Base-by-base conservation (phyloP, 1,284 basidiomycete species). In the Spongispora temasekensis region DNA sequence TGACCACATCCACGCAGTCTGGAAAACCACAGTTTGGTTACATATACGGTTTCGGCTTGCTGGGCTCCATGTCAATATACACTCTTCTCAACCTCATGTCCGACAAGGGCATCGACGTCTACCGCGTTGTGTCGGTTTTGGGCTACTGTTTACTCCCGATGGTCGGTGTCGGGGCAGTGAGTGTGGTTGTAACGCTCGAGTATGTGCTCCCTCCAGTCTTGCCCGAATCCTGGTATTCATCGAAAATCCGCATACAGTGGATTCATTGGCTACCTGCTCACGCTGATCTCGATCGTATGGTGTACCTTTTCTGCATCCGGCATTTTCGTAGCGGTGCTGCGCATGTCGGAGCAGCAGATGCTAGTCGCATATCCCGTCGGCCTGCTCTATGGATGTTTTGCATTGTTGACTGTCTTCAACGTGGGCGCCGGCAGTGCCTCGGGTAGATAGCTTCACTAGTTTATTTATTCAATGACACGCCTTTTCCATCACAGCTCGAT, bases 11-110 rank as follows among this genome's bases (percentile, higher is more conserved):
- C 30, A 0, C 0, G 53, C 37, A 98, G 95, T 95, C 95, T 17
- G 97, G 97, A 64, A 98, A 98, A 81, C 94, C 95, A 9, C 97
- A 98, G 75, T 99, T 99, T 77, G 95, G 94, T 31, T 98, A 98
- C 77, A 98, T 99, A 66, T 99, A 99, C 76, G 97, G 97, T 55
- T 94, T 99, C 63, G 97, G 93, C 53, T 84, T 98, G 15, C 86
- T 99, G 67, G 97, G 97, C 56, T 95, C 93, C 4, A 83, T 88
- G n/a, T 95, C 95, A 37, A 91, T 99, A 72, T 99, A 99, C 81
- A 87, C 89, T 51, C 89, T 99, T 58, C 87, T 99, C 68, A 99
- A 99, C 75, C 84, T 98, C 66, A 99, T 99, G 97, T 94, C 94
- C 34, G 93, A 95, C 75, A 88, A 88, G 53, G 94, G 92, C 56